Evolutionary conservation across 140 eudicot species (phyloP), one percentile per base, ranked within the genome.

Genomic region (Anethum foeniculum): DNA sequence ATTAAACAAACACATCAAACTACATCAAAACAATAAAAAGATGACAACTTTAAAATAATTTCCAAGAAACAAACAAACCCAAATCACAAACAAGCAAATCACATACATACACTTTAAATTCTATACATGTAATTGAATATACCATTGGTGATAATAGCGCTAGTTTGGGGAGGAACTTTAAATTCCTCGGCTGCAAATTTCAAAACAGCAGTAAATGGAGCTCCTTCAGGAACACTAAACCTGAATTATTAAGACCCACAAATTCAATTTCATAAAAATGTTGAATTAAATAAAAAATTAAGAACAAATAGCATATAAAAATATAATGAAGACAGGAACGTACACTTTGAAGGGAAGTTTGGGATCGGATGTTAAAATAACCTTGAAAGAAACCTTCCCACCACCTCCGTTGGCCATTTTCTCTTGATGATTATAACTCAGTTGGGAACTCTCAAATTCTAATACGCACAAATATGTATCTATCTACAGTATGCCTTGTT

Each of bases 121-220:
- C 23, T 25, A 30, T 5, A 44, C 6, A 25, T 44, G 21, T 21
- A 36, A 32, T 3, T 72, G 5, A 8, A 38, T 8, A 38, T 8
- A 95, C 99, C 99, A 32, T 92, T 95, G 48, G 99, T 95, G 82
- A 95, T 95, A 85, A 95, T 95, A 73, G 99, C 99, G 80, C 99
- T 95, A 82, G 99, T 95, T 84, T 95, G 99, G 27, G 97, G 99
- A 80, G 99, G 99, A 73, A 95, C 99, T 88, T 95, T 95, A 86
- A 95, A 95, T 83, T 95, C 97, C 84, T 95, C 99, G 25, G 99
- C 99, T 3, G 99, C 98, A 80, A 87, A 95, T 86, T 92, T 95
- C 41, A 95, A 90, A 73, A 95, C 99, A 14, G 97, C 99, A 21
- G 98, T 95, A 81, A 95, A 95, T 10, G 99, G 99, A 69, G 99